Conservation (phyloP, 257 asterid genomes). For the Solanum corneliomulleri region DNA sequence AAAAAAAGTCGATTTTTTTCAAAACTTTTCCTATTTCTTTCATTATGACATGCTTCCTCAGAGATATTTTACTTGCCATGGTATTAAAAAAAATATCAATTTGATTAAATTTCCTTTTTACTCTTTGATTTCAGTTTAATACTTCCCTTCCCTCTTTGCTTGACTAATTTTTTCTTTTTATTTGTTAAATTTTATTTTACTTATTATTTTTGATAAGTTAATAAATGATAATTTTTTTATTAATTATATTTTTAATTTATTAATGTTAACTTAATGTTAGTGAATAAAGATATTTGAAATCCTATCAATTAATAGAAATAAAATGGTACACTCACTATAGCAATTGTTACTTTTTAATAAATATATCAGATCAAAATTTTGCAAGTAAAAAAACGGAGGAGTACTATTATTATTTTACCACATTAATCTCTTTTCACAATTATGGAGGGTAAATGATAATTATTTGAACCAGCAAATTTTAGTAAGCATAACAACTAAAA, state of each 20-base stretch:
- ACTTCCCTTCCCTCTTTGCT: background rate
- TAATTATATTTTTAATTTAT: no score
- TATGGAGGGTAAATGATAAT: background rate
- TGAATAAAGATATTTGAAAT: no score
- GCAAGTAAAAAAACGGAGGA: no score
- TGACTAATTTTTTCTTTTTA: no score
- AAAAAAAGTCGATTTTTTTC: background rate
- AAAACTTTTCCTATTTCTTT: background rate
- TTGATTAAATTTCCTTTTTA: background rate
- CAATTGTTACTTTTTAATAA: no score
- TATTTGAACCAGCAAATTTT: background rate
- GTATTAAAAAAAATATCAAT: background rate
- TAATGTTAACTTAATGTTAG: no score
- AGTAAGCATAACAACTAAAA: background rate
- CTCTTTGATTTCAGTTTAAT: background rate
- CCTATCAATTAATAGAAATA: no score
- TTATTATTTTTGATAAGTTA: no score
- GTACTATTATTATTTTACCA: background rate
- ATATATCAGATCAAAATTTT: no score
- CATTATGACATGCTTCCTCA: background rate
- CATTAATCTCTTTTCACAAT: background rate
- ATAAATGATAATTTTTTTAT: no score
- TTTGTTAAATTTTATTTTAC: no score
- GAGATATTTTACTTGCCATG: background rate
- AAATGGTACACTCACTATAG: no score